Base-by-base conservation (phyloP, 345 rosid genomes). In the Eucalyptus viminalis region DNA sequence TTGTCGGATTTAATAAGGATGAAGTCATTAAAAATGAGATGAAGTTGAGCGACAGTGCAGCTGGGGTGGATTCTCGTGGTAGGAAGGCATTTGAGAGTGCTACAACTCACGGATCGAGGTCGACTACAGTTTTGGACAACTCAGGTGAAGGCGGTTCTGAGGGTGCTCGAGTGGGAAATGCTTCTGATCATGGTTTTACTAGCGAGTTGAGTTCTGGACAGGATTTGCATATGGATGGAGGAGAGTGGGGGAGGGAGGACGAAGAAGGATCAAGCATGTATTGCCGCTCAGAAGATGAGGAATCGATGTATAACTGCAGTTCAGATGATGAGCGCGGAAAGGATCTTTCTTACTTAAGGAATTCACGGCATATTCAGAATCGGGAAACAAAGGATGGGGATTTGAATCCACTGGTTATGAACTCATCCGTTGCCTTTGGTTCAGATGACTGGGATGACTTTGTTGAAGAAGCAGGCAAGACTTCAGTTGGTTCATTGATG, bases 391-490 rank as follows among this genome's bases (percentile, higher is more conserved):
- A 88, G 90, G 53, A 87, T 51, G 90, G 88, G 89, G 91, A 92
- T 49, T 93, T 90, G 90, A 95, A 94, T 92, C 96, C 98, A 6
- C 94, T 98, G 88, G 90, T 92, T 87, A 93, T 98, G 69, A 94
- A 92, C 91, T 95, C 99, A 1, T 93, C 97, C 34, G 95, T 95
- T 83, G 99, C 98, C n/a, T 98, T 94, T 92, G 99, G 99, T 92
- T 93, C 93, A 21, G 93, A 92, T 88, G 99, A 98, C 90, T 97
- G 98, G 98, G 95, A 96, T 92, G 98, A 95, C 90, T 98, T 95
- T 92, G 97, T 95, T 93, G 95, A 88, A 92, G 95, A 95, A 94
- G 93, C 93, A 4, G 93, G 92, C 24, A 93, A 91, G 81, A 88
- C 86, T 87, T 83, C 54, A 91, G 91, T 89, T 86, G 90, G 92